Evolutionary conservation across 495 filamentous ascomycete genomes (phyloP), one percentile per base, ranked within the genome.

Genomic region (Lophiostoma macrostomum): DNA sequence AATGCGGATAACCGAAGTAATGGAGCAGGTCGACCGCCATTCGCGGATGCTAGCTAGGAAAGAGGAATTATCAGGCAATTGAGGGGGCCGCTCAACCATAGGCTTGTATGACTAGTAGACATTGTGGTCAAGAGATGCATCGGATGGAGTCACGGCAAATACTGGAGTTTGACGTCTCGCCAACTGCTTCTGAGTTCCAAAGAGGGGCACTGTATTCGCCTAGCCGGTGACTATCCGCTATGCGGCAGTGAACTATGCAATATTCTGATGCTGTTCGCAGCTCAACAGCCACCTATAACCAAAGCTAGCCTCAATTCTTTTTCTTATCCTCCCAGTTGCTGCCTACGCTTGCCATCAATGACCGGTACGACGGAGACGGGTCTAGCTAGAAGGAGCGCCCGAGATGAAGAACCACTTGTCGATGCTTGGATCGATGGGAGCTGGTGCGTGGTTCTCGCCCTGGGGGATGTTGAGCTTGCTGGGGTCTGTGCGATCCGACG

Each of bases 391-490:
- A 63, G 93, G 88, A 70, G 93, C 93, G 70, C 93, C 93, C 69
- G 91, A 96, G 75, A 99, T 99, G 81, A 96, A 99, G 84, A 99
- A 99, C 93, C 94, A 99, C 81, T 99, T 99, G 82, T 99, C 93
- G 67, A 96, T 95, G 76, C 84, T 93, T 64, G 85, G 82, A 69
- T 99, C 93, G 62, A 97, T 95, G 53, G 90, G 87, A 48, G 88
- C 91, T 48, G 93, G 87, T 16, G 77, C 67, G 13, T 90, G 76
- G 61, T 91, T 83, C 78, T 96, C 80, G 67, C 80, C 75, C 49
- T 77, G 71, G 44, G 90, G 87, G 30, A 96, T 81, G 52, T 78
- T 80, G 49, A 94, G 73, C 71, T 83, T 74, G 61, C 72, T 71
- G 41, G 77, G 71, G 47, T 80, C 76, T 58, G 84, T 80, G 61